phyloP scores from a whole-genome alignment of 2,329 filamentous ascomycete genomes.

The Exophiala aquamarina region DNA sequence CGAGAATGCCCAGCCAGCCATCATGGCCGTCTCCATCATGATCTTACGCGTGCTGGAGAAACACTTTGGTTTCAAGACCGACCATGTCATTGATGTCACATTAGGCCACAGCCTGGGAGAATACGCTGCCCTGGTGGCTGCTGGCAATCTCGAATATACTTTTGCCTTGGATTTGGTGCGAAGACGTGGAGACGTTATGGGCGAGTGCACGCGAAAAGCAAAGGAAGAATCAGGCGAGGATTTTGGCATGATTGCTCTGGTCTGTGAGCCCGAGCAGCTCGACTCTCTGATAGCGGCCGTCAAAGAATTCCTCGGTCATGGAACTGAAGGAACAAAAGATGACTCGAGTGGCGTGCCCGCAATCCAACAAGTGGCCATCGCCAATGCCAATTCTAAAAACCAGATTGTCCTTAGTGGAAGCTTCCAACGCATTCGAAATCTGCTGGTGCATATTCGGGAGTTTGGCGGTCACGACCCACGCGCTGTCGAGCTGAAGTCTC shows the following conservation, averaged over 20 bases:
- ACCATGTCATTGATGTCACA: slow-evolving; percentile 73
- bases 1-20: slow-evolving; percentile 87
- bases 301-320: slow-evolving; percentile 73
- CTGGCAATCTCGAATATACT: slow-evolving; percentile 73
- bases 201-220: slow-evolving; percentile 68
- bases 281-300: slow-evolving; percentile 69
- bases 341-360: slow-evolving; percentile 69
- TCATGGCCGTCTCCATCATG: slow-evolving; percentile 91
- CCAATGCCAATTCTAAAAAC: slow-evolving; percentile 93
- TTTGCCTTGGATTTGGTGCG: slow-evolving; percentile 78
- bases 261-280: slow-evolving; percentile 81
- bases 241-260: slow-evolving; percentile 91
- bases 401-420: slow-evolving; percentile 92
- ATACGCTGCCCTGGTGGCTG: slow-evolving; percentile 85
- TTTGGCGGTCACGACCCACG: slow-evolving; percentile 90
- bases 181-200: slow-evolving; percentile 79
- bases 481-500: slow-evolving; percentile 80
- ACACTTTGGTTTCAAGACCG: slow-evolving; percentile 75
- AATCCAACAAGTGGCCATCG: slow-evolving; percentile 84
- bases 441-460: slow-evolving; percentile 81
- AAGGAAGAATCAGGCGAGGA: slow-evolving; percentile 69
- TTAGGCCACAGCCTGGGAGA: slow-evolving; percentile 91
- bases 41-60: slow-evolving; percentile 83
- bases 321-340: slow-evolving; percentile 63
- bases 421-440: slow-evolving; percentile 75